A percentile compares a stretch with the other conserved stretches of the same genome.
Evolutionary conservation across 768 basidiomycete genomes (phyloP).

Genomic region (Leccinellum albellum): DNA sequence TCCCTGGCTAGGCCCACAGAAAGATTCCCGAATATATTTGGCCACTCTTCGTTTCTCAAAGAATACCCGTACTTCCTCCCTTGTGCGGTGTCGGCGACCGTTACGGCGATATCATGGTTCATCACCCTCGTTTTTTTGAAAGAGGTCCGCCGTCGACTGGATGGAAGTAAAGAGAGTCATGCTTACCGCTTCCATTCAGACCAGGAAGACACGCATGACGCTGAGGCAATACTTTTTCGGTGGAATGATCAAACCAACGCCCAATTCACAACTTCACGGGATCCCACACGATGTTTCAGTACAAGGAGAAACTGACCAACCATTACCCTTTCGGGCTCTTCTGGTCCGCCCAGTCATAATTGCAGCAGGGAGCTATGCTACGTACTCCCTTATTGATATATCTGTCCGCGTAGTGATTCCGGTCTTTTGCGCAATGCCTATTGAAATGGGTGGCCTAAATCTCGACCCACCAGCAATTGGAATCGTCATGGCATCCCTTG

Average conservation of each 20-base stretch:
- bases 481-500: constrained; percentile 20
- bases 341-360: constrained; percentile 51
- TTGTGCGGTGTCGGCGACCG: constrained; percentile 58
- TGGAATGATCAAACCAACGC: background rate
- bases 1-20: constrained; percentile 59
- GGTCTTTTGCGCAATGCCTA: constrained; percentile 30
- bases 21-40: constrained; percentile 60
- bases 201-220: constrained; percentile 12
- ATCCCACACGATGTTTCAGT: background rate
- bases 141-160: constrained; percentile 37
- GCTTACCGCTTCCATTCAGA: constrained; percentile 11
- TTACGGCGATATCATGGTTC: constrained; percentile 48
- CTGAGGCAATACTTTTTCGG: constrained; percentile 17
- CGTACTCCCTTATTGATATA: constrained; percentile 60
- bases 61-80: constrained; percentile 73
- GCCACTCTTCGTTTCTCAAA: constrained; percentile 51
- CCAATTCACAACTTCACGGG: background rate
- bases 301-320: constrained; percentile 9
- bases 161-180: background rate
- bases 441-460: constrained; percentile 29
- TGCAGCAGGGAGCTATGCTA: constrained; percentile 58
- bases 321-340: constrained; percentile 46
- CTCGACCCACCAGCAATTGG: constrained; percentile 31
- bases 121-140: constrained; percentile 49
- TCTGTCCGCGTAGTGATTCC: constrained; percentile 46